phyloP scores from a whole-genome alignment of 2,329 filamentous ascomycete species.

The Canariomyces notabilis region DNA sequence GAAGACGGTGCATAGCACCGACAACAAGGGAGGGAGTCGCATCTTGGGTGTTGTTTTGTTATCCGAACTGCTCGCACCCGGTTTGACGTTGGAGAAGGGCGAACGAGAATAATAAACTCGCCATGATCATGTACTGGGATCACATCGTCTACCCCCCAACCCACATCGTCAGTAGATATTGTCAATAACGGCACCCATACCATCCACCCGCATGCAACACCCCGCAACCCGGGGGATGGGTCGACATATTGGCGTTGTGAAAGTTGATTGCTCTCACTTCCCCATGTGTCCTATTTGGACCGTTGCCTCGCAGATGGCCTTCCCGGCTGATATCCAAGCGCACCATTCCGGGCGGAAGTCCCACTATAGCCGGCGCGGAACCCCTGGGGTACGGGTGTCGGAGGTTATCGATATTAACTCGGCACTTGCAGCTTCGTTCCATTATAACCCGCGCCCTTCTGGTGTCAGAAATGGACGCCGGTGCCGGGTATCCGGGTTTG shows the following conservation, averaged over 20 bases:
- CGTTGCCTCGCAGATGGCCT: not conserved
- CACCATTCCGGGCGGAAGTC: not conserved
- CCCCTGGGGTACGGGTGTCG: constrained; percentile 4
- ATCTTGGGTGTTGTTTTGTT: constrained; percentile 5
- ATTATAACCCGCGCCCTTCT: not conserved
- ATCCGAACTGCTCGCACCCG: not conserved
- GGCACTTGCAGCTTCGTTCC: constrained; percentile 2
- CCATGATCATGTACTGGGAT: not conserved
- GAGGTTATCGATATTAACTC: constrained; percentile 10
- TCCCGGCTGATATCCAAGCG: constrained; percentile 16
- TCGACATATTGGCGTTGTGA: constrained; percentile 6
- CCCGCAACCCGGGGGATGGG: not conserved
- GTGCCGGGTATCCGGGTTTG: not conserved
- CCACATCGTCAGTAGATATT: not conserved
- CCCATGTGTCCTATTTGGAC: constrained; percentile 5
- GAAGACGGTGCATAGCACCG: constrained; percentile 12
- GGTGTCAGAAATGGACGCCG: constrained; percentile 2
- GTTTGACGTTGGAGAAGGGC: not conserved
- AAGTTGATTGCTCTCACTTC: constrained; percentile 3
- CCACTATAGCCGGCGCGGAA: constrained; percentile 4
- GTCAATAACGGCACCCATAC: constrained; percentile 4
- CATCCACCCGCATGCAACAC: constrained; percentile 2
- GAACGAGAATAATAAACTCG: not conserved
- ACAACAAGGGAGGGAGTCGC: constrained; percentile 10
- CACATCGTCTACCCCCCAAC: not conserved